phyloP scores from a whole-genome alignment of 306 rosid species.

The Lathyrus tuberosus region DNA sequence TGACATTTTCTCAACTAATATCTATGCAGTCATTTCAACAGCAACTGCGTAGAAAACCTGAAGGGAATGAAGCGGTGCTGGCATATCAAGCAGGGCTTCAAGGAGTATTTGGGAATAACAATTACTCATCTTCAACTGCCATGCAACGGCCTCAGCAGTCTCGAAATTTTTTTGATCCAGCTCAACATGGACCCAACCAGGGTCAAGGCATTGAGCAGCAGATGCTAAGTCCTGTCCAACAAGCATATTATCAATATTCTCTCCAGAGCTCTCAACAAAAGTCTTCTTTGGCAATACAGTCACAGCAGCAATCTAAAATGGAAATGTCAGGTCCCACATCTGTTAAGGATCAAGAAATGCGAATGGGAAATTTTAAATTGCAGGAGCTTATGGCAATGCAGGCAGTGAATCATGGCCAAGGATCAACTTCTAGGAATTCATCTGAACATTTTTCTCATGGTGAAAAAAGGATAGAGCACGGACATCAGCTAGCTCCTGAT shows the following conservation, averaged over 20 bases:
- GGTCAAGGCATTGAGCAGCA: slow-evolving; percentile 83
- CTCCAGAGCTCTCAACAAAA: slow-evolving; percentile 79
- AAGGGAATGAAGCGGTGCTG: slow-evolving; percentile 77
- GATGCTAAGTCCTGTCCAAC: slow-evolving; percentile 67
- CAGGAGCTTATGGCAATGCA: slow-evolving; percentile 77
- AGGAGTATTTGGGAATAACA: slow-evolving; percentile 63
- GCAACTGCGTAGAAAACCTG: slow-evolving; percentile 80
- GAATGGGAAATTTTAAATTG: slow-evolving; percentile 72
- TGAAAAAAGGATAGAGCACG: slow-evolving; percentile 78
- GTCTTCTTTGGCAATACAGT: slow-evolving; percentile 72
- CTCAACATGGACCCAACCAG: slow-evolving; percentile 73
- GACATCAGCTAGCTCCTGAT: slow-evolving; percentile 64
- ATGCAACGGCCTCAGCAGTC: slow-evolving; percentile 80
- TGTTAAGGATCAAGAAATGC: slow-evolving; percentile 79
- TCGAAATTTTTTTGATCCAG: slow-evolving; percentile 66
- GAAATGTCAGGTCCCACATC: slow-evolving; percentile 71
- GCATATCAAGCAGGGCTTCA: slow-evolving; percentile 81
- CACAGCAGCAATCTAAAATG: slow-evolving; percentile 81
- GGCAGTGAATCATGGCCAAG: slow-evolving; percentile 63
- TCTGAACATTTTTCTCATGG: slow-evolving; percentile 71
- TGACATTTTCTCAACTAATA: slow-evolving; percentile 33
- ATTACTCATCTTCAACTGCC: slow-evolving; percentile 64
- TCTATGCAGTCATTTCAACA: slow-evolving; percentile 75
- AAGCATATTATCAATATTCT: slow-evolving; percentile 85
- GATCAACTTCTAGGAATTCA: slow-evolving; percentile 63